Percentiles rank a stretch among this genome's conserved stretches.
These are phyloP conservation scores for Spergularia bocconei DNA, from an alignment of 148 eudicot genomes.

Conservation along the genomic window DNA sequence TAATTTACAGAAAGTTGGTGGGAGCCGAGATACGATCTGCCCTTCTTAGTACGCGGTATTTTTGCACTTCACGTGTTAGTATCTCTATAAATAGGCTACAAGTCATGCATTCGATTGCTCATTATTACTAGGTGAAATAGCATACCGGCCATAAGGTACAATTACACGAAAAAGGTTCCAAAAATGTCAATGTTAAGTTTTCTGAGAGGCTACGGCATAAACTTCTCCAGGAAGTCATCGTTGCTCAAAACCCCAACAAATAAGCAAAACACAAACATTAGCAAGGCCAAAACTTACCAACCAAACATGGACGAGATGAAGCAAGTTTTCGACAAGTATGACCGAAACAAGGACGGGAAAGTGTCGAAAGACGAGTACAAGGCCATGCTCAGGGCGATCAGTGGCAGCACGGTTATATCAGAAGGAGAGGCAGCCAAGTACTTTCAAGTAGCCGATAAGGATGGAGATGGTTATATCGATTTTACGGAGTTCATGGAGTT, in stretches of 20 bases:
- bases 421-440: slow-evolving; percentile 31
- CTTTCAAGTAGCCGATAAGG: slow-evolving; percentile 46
- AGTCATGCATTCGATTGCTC: not conserved
- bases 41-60: not conserved
- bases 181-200: slow-evolving; percentile 36
- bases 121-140: not conserved
- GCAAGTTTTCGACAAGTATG: slow-evolving; percentile 50
- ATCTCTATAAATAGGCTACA: not conserved
- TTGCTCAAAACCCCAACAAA: not conserved
- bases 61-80: not conserved
- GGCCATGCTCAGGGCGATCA: slow-evolving; percentile 29
- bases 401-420: slow-evolving; percentile 15
- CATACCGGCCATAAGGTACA: not conserved
- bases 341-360: slow-evolving; percentile 59
- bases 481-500: slow-evolving; percentile 57
- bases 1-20: too few species aligned
- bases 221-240: slow-evolving; percentile 30
- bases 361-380: slow-evolving; percentile 55
- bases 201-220: slow-evolving; percentile 27
- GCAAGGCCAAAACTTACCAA: slow-evolving; percentile 28
- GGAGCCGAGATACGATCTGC: too few species aligned
- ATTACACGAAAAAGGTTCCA: not conserved
- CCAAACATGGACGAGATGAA: slow-evolving; percentile 45
- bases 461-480: slow-evolving; percentile 55
- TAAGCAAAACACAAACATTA: slow-evolving; percentile 6